Conservation (phyloP, 495 filamentous ascomycete genomes). For the Cetradonia linearis region DNA sequence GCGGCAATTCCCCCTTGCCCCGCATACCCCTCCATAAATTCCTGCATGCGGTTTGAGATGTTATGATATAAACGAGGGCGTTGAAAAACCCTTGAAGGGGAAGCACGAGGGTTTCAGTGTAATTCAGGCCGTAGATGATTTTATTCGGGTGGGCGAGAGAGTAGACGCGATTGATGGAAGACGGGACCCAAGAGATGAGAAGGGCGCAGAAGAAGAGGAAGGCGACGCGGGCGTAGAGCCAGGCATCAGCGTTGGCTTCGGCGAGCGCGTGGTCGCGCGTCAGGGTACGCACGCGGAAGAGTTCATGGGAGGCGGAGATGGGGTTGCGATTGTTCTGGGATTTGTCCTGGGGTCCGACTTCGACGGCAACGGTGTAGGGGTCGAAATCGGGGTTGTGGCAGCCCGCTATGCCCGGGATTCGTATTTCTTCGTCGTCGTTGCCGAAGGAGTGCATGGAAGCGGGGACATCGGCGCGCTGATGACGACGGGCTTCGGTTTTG, state of each 20-base stretch:
- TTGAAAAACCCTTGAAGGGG: slow-evolving; percentile 88
- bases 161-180: slow-evolving; percentile 69
- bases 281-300: slow-evolving; percentile 20
- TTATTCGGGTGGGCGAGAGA: slow-evolving; percentile 46
- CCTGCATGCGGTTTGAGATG: slow-evolving; percentile 34
- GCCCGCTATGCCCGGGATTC: slow-evolving; percentile 8
- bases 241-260: slow-evolving; percentile 41
- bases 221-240: slow-evolving; percentile 74
- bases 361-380: slow-evolving; percentile 23
- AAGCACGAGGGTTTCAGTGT: slow-evolving; percentile 61
- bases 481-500: slow-evolving; percentile 30
- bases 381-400: neutral
- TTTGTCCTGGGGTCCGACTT: slow-evolving; percentile 11
- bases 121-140: slow-evolving; percentile 51
- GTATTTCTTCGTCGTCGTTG: neutral
- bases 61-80: slow-evolving; percentile 64
- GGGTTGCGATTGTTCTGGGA: neutral
- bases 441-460: neutral
- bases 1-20: slow-evolving; percentile 5
- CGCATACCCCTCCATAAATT: slow-evolving; percentile 14
- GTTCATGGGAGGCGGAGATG: slow-evolving; percentile 9
- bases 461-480: neutral
- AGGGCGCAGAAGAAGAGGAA: slow-evolving; percentile 79
- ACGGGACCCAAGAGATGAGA: slow-evolving; percentile 76
- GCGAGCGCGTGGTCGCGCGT: slow-evolving; percentile 23